Percentiles rank a stretch among this genome's conserved stretches.
Evolutionary conservation across 176 grass and related monocot species (phyloP).

Genomic region (Leersia perrieri): DNA sequence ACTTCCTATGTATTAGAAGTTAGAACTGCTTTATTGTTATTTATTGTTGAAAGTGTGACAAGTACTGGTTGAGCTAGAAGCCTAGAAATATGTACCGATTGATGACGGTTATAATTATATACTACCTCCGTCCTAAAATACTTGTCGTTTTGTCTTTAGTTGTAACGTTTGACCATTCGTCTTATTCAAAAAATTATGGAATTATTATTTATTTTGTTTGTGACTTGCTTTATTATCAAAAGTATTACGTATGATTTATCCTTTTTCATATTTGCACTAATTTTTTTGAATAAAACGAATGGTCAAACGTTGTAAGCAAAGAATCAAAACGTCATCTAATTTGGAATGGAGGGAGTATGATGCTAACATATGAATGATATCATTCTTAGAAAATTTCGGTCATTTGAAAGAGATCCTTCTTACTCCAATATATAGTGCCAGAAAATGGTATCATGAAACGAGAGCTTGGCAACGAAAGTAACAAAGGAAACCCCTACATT

Average conservation of each 20-base stretch:
- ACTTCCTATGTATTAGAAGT: not conserved
- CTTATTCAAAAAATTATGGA: too few species aligned
- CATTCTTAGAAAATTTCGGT: not conserved
- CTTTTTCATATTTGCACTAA: too few species aligned
- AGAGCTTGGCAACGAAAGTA: not conserved
- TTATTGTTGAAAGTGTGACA: not conserved
- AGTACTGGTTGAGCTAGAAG: slow-evolving; percentile 11
- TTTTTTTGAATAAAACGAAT: too few species aligned
- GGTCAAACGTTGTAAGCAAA: too few species aligned
- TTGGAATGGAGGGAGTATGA: too few species aligned
- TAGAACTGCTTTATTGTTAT: not conserved
- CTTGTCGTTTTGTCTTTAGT: too few species aligned
- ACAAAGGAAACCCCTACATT: not conserved
- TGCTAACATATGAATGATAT: slow-evolving; percentile 1
- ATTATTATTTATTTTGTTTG: too few species aligned
- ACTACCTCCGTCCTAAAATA: too few species aligned
- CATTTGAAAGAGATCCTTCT: slow-evolving; percentile 2
- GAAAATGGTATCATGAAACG: not conserved
- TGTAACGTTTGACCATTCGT: too few species aligned
- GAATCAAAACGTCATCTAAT: too few species aligned
- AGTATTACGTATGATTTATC: too few species aligned
- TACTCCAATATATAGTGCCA: not conserved
- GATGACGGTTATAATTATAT: not conserved
- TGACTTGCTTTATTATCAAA: too few species aligned
- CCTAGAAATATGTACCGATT: not conserved